Evolutionary conservation across 768 basidiomycete species (phyloP).

Genomic region (Cantharellus anzutake): DNA sequence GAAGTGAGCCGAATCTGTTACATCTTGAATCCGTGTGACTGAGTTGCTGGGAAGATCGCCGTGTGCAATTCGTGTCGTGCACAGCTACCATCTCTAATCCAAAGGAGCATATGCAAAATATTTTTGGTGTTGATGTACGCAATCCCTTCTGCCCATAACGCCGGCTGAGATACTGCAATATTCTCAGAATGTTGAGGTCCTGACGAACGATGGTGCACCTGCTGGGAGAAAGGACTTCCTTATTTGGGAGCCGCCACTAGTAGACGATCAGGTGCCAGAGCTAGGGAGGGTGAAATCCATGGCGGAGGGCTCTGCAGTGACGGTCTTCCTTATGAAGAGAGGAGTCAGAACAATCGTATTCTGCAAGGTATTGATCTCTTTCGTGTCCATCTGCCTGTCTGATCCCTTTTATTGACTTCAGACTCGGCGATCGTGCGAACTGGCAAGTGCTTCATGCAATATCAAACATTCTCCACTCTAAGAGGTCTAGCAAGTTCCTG

Average conservation of each 20-base stretch:
- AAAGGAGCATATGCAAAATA: conserved; percentile 45
- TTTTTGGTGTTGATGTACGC: conserved; percentile 43
- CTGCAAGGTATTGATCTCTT: conserved; percentile 40
- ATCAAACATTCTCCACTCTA: neutral
- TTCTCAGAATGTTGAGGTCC: conserved; percentile 34
- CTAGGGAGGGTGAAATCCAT: conserved; percentile 40
- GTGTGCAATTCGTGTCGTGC: conserved; percentile 55
- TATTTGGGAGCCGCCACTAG: conserved; percentile 51
- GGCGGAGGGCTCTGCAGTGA: conserved; percentile 47
- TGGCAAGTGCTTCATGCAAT: conserved; percentile 24
- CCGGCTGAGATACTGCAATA: neutral
- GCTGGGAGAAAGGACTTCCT: conserved; percentile 63
- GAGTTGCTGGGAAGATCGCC: conserved; percentile 26
- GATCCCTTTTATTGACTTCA: conserved; percentile 14
- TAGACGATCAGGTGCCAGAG: conserved; percentile 33
- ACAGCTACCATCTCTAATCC: conserved; percentile 77
- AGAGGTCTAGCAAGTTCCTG: neutral
- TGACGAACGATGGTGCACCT: conserved; percentile 70
- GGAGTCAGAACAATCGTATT: conserved; percentile 76
- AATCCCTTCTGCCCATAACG: neutral
- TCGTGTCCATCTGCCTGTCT: neutral
- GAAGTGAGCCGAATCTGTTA: conserved; percentile 31
- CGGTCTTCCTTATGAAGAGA: conserved; percentile 64
- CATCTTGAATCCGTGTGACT: neutral
- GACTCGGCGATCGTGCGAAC: conserved; percentile 67